Base-by-base conservation (phyloP, 1,139 yeast species). In the Sugiyamaella pinicola region DNA sequence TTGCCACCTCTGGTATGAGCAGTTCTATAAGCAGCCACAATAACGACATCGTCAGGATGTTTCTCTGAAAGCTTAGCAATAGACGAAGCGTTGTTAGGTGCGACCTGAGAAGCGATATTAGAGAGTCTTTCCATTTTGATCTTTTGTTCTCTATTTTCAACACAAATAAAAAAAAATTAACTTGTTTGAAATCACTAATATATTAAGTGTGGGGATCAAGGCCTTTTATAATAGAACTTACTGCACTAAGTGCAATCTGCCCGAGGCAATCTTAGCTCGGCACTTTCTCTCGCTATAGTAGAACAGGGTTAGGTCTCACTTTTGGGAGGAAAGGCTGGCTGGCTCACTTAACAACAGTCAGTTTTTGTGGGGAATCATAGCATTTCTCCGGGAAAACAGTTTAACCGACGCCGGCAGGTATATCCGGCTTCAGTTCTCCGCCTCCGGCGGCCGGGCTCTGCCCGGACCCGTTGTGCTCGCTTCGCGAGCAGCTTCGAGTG, bases 21-120 rank as follows among this genome's bases (percentile, higher is more conserved):
- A 7, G 96, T 86, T 75, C 98, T 82, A 77, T 87, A 84, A 49
- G 97, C 96, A 48, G 82, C 87, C 45, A 87, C 87, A 58, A 89
- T 83, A 48, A 89, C 96, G 33, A 88, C 95, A 68, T 89, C 97
- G 63, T 87, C 90, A 28, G 93, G 85, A 71, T 80, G 79, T 74
- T 87, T 85, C 58, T 80, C 78, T 55, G 75, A 72, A 52, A 84
- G 53, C 62, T 66, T 65, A 49, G 62, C 66, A 40, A 60, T 54
- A 43, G 66, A 63, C 12, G 71, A 66, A 46, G 70, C 62, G 51
- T 62, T 58, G 62, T 64, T 68, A 43, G 68, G 63, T 47, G 61
- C 55, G 43, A 70, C 59, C 47, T 69, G 73, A 37, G 59, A 55
- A 37, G 69, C 66, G 51, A 69, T 55, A 55, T 64, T 64, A 47